Percentiles rank a stretch among this genome's conserved stretches.
Evolutionary conservation across 805 yeast genomes (phyloP).

Genomic region (Zygotorulaspora chibaensis): DNA sequence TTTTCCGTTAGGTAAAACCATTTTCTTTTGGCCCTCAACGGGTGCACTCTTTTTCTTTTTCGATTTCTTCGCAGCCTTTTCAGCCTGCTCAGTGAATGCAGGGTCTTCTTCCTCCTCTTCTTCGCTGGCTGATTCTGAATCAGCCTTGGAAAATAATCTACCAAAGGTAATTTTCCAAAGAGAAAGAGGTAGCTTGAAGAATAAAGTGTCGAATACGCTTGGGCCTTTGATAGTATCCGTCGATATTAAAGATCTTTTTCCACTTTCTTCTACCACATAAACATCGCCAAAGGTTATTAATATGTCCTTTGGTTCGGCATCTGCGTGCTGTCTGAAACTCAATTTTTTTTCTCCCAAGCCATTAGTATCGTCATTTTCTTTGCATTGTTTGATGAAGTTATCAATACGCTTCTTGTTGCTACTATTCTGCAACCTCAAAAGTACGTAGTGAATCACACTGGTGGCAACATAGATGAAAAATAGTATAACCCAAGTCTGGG

Average conservation of each 20-base stretch:
- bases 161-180: constrained; percentile 48
- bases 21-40: constrained; percentile 43
- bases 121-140: constrained; percentile 3
- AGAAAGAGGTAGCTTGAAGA: constrained; percentile 40
- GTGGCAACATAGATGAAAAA: constrained; percentile 47
- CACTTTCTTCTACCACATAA: constrained; percentile 45
- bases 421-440: constrained; percentile 48
- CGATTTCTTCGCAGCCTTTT: neutral
- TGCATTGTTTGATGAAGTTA: constrained; percentile 48
- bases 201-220: constrained; percentile 45
- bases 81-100: neutral
- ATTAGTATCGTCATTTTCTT: constrained; percentile 52
- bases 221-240: constrained; percentile 48
- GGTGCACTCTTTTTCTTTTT: constrained; percentile 31
- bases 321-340: constrained; percentile 41
- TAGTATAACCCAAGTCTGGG: constrained; percentile 57
- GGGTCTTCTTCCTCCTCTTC: constrained; percentile 9
- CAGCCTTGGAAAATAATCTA: constrained; percentile 22
- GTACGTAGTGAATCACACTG: constrained; percentile 54
- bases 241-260: constrained; percentile 39
- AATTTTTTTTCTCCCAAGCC: constrained; percentile 46
- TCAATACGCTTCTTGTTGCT: constrained; percentile 58
- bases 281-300: constrained; percentile 58
- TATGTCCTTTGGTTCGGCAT: constrained; percentile 48
- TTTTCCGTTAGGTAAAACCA: constrained; percentile 59